Percentiles rank a stretch among this genome's conserved stretches.
phyloP scores from a whole-genome alignment of 352 stramenopile genomes.

The Pythium diclinum region DNA sequence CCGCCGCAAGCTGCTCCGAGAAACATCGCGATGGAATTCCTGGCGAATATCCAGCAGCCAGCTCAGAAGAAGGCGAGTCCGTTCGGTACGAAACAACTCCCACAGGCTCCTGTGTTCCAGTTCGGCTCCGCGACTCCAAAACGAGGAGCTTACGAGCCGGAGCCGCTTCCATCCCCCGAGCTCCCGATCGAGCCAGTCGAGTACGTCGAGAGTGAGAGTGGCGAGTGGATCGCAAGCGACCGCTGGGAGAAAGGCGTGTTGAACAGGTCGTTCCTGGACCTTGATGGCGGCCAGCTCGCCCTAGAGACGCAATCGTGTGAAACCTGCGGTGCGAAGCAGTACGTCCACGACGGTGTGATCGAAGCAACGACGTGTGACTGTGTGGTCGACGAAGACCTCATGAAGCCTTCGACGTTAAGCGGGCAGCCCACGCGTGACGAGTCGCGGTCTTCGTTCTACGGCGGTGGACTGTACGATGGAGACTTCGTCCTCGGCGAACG shows the following conservation, averaged over 20 bases:
- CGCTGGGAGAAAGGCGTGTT: slow-evolving; percentile 26
- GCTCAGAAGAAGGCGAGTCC: background rate
- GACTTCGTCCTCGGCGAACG: slow-evolving; percentile 9
- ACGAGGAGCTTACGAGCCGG: slow-evolving; percentile 8
- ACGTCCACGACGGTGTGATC: slow-evolving; percentile 38
- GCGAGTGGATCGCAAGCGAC: slow-evolving; percentile 59
- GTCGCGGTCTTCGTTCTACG: slow-evolving; percentile 19
- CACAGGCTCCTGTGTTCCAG: slow-evolving; percentile 1
- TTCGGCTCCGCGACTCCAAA: background rate
- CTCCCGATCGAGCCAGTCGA: slow-evolving; percentile 47
- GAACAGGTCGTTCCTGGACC: slow-evolving; percentile 12
- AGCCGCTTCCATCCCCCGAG: slow-evolving; percentile 12
- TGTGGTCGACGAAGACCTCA: slow-evolving; percentile 22
- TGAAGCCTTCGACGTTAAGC: slow-evolving; percentile 16
- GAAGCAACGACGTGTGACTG: slow-evolving; percentile 46
- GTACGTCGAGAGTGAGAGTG: slow-evolving; percentile 54
- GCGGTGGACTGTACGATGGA: slow-evolving; percentile 7
- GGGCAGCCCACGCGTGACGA: slow-evolving; percentile 19
- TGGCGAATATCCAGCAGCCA: slow-evolving; percentile 3
- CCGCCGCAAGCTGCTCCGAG: background rate
- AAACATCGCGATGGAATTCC: slow-evolving; percentile 13
- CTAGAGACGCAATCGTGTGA: slow-evolving; percentile 37
- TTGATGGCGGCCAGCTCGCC: slow-evolving; percentile 14
- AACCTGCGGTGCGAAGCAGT: slow-evolving; percentile 44
- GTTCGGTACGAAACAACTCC: background rate